Conservation (phyloP, 2,329 filamentous ascomycete species). For the Microcyclospora tardicrescens region DNA sequence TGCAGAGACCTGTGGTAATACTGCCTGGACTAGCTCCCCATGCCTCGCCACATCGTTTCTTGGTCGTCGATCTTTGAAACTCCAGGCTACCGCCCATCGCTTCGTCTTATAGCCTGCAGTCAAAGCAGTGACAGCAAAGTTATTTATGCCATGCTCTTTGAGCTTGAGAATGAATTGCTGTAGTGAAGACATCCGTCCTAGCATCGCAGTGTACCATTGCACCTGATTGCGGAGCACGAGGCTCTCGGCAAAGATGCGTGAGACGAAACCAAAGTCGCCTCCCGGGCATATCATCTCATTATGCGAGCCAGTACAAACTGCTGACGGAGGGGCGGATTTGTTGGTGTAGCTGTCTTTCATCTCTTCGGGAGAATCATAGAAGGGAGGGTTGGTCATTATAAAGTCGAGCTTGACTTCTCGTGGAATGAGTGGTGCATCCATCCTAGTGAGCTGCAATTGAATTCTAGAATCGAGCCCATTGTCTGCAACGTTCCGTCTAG, state of each 20-base stretch:
- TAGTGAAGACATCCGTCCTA: constrained; percentile 65
- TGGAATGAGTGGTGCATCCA: constrained; percentile 46
- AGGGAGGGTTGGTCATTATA: constrained; percentile 88
- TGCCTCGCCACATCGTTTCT: constrained; percentile 26
- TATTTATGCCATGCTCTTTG: constrained; percentile 46
- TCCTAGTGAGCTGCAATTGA: constrained; percentile 43
- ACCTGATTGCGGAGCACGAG: constrained; percentile 46
- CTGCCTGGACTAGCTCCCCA: constrained; percentile 15
- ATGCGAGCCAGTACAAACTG: constrained; percentile 62
- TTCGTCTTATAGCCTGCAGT: constrained; percentile 66
- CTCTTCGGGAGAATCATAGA: constrained; percentile 65
- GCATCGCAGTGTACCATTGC: constrained; percentile 83
- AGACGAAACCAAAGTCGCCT: constrained; percentile 65
- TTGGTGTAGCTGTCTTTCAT: constrained; percentile 48
- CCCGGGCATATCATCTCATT: constrained; percentile 70
- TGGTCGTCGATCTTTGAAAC: constrained; percentile 57
- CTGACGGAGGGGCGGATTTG: constrained; percentile 53
- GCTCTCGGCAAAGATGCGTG: constrained; percentile 58
- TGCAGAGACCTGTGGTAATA: constrained; percentile 35
- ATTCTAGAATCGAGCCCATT: constrained; percentile 57
- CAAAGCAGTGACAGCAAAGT: constrained; percentile 73
- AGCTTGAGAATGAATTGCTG: constrained; percentile 48
- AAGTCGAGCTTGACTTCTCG: constrained; percentile 58
- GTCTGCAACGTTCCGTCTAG: constrained; percentile 50
- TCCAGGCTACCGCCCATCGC: constrained; percentile 84